phyloP scores from a whole-genome alignment of 2,329 filamentous ascomycete species.

The Fusarium albosuccineum region DNA sequence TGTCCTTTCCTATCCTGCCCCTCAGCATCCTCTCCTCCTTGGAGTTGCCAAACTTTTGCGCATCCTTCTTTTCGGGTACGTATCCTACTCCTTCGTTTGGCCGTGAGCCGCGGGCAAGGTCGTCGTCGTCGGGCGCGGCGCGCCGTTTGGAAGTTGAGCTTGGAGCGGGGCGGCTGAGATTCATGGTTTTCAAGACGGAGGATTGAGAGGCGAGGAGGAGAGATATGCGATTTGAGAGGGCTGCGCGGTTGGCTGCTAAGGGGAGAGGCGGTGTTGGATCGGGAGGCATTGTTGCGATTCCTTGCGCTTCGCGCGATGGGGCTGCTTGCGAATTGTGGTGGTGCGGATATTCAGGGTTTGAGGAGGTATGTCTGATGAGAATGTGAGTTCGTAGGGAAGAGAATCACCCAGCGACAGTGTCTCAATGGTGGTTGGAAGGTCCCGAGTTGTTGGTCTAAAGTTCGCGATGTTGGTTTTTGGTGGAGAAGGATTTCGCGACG shows the following conservation, averaged over 20 bases:
- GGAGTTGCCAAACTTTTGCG: constrained; percentile 40
- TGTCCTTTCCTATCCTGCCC: constrained; percentile 47
- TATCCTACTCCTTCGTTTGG: constrained; percentile 60
- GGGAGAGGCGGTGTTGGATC: constrained; percentile 49
- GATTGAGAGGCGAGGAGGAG: constrained; percentile 54
- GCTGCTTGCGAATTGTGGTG: background rate
- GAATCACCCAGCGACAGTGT: background rate
- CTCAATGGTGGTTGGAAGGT: background rate
- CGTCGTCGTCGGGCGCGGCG: constrained; percentile 37
- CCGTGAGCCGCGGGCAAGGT: constrained; percentile 39
- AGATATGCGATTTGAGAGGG: constrained; percentile 58
- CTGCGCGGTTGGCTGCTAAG: constrained; percentile 53
- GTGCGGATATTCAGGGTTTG: background rate
- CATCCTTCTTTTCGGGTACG: constrained; percentile 44
- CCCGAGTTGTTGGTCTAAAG: background rate
- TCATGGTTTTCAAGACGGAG: constrained; percentile 50
- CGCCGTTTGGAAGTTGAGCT: constrained; percentile 12
- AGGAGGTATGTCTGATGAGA: too few relatives aligned
- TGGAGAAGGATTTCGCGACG: constrained; percentile 22
- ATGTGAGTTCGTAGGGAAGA: too few relatives aligned
- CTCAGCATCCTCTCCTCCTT: constrained; percentile 50
- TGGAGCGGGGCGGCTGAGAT: constrained; percentile 39
- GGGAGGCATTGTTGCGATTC: constrained; percentile 34
- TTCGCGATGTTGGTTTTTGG: constrained; percentile 33
- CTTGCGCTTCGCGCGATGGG: background rate